Percentiles rank a stretch among this genome's conserved stretches.
Evolutionary conservation across 768 basidiomycete species (phyloP).

Genomic region (Russula foetens): DNA sequence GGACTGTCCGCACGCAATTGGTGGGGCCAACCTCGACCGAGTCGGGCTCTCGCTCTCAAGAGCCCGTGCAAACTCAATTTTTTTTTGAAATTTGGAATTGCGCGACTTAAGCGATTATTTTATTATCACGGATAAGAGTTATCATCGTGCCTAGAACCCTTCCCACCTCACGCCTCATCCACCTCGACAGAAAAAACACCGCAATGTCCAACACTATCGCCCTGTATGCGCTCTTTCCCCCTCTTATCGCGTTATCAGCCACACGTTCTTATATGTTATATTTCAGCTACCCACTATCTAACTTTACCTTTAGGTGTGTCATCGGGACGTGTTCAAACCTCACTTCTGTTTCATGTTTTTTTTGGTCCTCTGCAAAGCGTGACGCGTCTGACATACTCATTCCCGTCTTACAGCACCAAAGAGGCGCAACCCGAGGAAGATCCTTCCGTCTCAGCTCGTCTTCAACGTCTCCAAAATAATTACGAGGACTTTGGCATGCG

Average conservation of each 20-base stretch:
- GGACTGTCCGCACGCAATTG: no score
- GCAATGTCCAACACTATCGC: conserved; percentile 47
- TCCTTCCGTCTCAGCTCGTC: conserved; percentile 87
- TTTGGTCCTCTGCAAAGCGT: conserved; percentile 1
- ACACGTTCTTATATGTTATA: background rate
- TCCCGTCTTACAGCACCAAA: conserved; percentile 61
- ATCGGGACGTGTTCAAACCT: conserved; percentile 1
- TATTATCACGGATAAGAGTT: background rate
- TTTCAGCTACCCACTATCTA: conserved; percentile 71
- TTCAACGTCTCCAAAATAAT: conserved; percentile 91
- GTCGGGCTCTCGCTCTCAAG: no score
- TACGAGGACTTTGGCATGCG: conserved; percentile 98
- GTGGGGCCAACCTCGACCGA: background rate
- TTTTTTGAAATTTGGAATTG: background rate
- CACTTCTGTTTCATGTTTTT: background rate
- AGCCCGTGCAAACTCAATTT: background rate
- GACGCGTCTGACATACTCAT: conserved; percentile 7
- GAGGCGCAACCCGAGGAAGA: conserved; percentile 97
- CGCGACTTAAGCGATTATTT: background rate
- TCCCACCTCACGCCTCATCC: background rate
- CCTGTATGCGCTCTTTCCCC: conserved; percentile 29
- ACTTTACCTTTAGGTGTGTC: conserved; percentile 82
- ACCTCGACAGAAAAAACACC: background rate
- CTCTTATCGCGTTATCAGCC: background rate
- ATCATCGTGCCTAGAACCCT: background rate